Conservation (phyloP, 805 yeast species). For the Yarrowia deformans region DNA sequence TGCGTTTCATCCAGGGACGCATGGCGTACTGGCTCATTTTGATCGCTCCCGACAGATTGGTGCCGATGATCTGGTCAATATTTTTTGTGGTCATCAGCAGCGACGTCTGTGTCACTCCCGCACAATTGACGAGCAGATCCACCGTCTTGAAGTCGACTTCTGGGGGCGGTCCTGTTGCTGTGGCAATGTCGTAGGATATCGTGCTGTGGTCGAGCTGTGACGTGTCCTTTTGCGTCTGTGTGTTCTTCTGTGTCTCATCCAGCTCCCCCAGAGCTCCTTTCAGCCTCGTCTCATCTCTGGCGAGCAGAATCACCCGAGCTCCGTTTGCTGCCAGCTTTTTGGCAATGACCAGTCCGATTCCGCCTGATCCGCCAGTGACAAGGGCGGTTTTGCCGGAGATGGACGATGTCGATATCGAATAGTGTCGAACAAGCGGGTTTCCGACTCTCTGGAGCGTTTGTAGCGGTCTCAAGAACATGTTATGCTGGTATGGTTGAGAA, state of each 20-base stretch:
- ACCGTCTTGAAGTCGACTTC: slow-evolving; percentile 42
- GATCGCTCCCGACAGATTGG: slow-evolving; percentile 70
- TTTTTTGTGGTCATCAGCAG: slow-evolving; percentile 58
- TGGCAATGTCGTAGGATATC: slow-evolving; percentile 18
- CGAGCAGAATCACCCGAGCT: slow-evolving; percentile 58
- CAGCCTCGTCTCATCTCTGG: slow-evolving; percentile 57
- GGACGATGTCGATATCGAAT: not conserved
- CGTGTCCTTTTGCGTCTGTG: not conserved
- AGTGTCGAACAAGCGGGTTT: slow-evolving; percentile 2
- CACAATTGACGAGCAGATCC: slow-evolving; percentile 61
- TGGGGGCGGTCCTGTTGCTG: not conserved
- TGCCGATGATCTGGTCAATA: slow-evolving; percentile 57
- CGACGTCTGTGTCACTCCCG: slow-evolving; percentile 66
- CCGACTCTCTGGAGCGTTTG: not conserved
- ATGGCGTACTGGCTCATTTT: slow-evolving; percentile 61
- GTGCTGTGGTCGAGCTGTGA: not conserved
- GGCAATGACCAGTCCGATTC: slow-evolving; percentile 69
- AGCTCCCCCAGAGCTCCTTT: slow-evolving; percentile 13
- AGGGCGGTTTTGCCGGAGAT: slow-evolving; percentile 41
- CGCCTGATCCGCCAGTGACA: slow-evolving; percentile 74
- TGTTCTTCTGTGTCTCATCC: too few relatives aligned
- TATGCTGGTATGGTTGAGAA: not conserved
- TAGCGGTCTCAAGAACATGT: slow-evolving; percentile 1
- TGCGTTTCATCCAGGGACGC: slow-evolving; percentile 58
- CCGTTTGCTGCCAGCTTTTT: slow-evolving; percentile 59